Percentiles rank a stretch among this genome's conserved stretches.
Evolutionary conservation across 495 filamentous ascomycete species (phyloP).

Genomic region (Penicillium antarcticum): DNA sequence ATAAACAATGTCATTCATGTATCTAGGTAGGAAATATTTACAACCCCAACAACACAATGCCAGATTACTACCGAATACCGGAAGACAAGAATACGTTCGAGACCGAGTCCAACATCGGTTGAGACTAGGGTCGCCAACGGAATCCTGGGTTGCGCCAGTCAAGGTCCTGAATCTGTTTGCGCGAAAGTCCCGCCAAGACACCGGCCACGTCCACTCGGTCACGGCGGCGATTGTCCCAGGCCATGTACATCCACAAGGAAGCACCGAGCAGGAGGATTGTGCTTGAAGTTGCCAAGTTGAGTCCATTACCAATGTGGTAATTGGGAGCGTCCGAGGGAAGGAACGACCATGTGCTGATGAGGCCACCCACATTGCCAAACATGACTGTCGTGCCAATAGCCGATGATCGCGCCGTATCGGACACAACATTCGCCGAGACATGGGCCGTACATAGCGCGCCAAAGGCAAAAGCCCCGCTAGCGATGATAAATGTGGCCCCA

Average conservation of each 20-base stretch:
- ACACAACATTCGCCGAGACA: slow-evolving; percentile 65
- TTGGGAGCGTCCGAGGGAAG: slow-evolving; percentile 61
- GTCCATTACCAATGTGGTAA: slow-evolving; percentile 69
- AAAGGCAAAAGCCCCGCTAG: slow-evolving; percentile 52
- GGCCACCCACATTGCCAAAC: slow-evolving; percentile 68
- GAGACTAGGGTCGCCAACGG: slow-evolving; percentile 51
- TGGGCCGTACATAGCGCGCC: slow-evolving; percentile 65
- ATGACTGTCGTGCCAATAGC: slow-evolving; percentile 68
- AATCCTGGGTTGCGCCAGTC: slow-evolving; percentile 76
- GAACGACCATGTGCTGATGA: slow-evolving; percentile 71
- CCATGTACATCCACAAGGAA: slow-evolving; percentile 56
- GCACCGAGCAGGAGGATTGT: slow-evolving; percentile 48
- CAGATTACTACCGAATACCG: neutral
- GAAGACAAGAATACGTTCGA: neutral
- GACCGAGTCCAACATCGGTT: neutral
- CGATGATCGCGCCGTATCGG: slow-evolving; percentile 62
- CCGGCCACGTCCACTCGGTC: slow-evolving; percentile 49
- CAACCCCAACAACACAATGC: too few species aligned
- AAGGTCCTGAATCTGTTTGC: slow-evolving; percentile 58
- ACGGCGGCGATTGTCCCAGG: slow-evolving; percentile 58
- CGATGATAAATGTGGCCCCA: slow-evolving; percentile 68
- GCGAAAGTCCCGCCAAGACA: slow-evolving; percentile 53
- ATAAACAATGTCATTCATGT: too few species aligned
- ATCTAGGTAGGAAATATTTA: too few species aligned
- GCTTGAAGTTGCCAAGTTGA: slow-evolving; percentile 64